Evolutionary conservation across 495 filamentous ascomycete species (phyloP).

Genomic region (Penicillium tannophilum): DNA sequence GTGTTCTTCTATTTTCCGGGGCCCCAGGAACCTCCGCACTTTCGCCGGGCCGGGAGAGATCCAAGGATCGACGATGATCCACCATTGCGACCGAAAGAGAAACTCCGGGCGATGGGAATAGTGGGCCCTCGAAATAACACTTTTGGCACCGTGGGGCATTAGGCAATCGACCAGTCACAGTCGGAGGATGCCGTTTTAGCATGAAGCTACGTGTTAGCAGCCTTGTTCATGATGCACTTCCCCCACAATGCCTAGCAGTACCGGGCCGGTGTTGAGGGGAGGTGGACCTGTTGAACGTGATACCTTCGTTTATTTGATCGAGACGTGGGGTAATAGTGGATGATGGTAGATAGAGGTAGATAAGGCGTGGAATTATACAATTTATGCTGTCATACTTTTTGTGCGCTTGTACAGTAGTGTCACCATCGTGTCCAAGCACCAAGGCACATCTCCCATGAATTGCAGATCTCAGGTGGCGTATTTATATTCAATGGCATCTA

Average conservation of each 20-base stretch:
- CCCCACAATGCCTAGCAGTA: neutral
- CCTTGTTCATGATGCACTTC: neutral
- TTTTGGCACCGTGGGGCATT: neutral
- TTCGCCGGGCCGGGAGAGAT: slow-evolving; percentile 4
- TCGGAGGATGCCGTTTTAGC: neutral
- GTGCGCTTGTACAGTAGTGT: neutral
- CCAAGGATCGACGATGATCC: neutral
- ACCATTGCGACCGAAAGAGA: slow-evolving; percentile 3
- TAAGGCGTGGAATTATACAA: neutral
- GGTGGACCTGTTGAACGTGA: neutral
- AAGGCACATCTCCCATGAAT: neutral
- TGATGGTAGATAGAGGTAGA: neutral
- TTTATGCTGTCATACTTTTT: neutral
- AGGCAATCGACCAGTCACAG: neutral
- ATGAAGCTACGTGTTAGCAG: neutral
- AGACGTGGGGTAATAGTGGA: no score
- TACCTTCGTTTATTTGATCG: neutral
- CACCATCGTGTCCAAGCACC: no score
- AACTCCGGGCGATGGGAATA: neutral
- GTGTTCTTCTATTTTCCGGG: neutral
- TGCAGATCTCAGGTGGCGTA: neutral
- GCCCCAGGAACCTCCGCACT: neutral
- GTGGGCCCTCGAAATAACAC: neutral
- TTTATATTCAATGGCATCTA: no score
- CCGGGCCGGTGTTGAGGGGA: slow-evolving; percentile 1